Evolutionary conservation across 2,329 filamentous ascomycete genomes (phyloP).

Genomic region (Chrysosporium keratinophilum): DNA sequence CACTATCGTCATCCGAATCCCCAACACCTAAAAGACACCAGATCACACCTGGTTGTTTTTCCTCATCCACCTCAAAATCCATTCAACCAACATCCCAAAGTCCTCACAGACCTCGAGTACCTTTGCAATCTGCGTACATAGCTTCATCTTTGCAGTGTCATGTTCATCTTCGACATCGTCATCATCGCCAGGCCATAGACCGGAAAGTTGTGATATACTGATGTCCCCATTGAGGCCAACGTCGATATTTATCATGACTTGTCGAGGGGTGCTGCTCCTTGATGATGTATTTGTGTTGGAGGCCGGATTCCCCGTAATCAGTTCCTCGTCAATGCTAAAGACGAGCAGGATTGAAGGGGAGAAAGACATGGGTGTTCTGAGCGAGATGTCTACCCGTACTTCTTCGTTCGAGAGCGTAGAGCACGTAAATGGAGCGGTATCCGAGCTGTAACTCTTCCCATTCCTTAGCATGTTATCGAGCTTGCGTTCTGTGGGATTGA

Average conservation of each 20-base stretch:
- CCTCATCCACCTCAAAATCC: constrained; percentile 31
- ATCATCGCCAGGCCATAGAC: constrained; percentile 22
- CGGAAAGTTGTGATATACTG: constrained; percentile 30
- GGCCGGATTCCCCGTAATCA: constrained; percentile 4
- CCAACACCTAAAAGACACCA: too few species aligned
- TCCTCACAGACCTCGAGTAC: constrained; percentile 38
- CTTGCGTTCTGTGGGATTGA: constrained; percentile 40
- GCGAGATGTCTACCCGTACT: constrained; percentile 8
- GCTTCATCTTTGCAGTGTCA: constrained; percentile 17
- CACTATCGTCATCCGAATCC: too few species aligned
- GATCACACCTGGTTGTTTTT: constrained; percentile 19
- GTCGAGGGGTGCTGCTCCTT: constrained; percentile 3
- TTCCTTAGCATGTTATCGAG: constrained; percentile 43
- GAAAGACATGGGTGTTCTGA: constrained; percentile 13
- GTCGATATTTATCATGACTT: constrained; percentile 30
- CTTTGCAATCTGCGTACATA: constrained; percentile 29
- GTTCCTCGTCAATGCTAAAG: constrained; percentile 9
- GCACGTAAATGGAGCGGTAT: not conserved
- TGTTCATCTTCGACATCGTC: constrained; percentile 18
- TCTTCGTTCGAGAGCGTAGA: not conserved
- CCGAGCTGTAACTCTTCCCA: not conserved
- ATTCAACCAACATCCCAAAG: constrained; percentile 36
- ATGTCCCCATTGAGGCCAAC: constrained; percentile 35
- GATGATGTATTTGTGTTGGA: constrained; percentile 7
- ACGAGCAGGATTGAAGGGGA: constrained; percentile 14